Conservation (phyloP, 1,284 basidiomycete species). For the Puccinia horiana region DNA sequence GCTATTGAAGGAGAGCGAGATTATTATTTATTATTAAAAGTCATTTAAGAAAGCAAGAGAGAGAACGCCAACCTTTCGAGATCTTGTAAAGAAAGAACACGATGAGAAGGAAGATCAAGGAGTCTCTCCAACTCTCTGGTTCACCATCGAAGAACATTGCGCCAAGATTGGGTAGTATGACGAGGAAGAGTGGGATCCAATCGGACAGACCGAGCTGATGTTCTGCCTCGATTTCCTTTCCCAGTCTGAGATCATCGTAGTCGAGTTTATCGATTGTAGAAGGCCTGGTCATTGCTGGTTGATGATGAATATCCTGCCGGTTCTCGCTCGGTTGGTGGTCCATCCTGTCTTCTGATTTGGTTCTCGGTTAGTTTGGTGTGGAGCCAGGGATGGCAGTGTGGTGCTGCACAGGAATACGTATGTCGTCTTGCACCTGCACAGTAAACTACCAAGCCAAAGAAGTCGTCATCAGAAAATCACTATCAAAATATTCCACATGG, state of each 20-base stretch:
- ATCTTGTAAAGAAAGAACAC: constrained; percentile 38
- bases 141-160: constrained; percentile 37
- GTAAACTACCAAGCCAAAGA: no score
- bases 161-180: constrained; percentile 20
- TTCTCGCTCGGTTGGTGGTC: no score
- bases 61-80: not conserved
- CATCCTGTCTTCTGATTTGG: no score
- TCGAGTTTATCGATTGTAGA: not conserved
- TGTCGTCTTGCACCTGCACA: no score
- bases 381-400: no score
- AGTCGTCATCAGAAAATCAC: no score
- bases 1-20: not conserved
- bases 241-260: not conserved
- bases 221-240: not conserved
- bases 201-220: constrained; percentile 23
- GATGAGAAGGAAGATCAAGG: constrained; percentile 26
- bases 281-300: no score
- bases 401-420: no score
- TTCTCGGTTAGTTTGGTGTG: no score
- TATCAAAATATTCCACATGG: no score
- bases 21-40: not conserved
- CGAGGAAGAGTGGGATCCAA: constrained; percentile 32
- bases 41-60: not conserved
- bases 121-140: constrained; percentile 32
- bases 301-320: no score